These are phyloP conservation scores for Erodium maritimum DNA, from an alignment of 345 rosid species.

Conservation along the genomic window DNA sequence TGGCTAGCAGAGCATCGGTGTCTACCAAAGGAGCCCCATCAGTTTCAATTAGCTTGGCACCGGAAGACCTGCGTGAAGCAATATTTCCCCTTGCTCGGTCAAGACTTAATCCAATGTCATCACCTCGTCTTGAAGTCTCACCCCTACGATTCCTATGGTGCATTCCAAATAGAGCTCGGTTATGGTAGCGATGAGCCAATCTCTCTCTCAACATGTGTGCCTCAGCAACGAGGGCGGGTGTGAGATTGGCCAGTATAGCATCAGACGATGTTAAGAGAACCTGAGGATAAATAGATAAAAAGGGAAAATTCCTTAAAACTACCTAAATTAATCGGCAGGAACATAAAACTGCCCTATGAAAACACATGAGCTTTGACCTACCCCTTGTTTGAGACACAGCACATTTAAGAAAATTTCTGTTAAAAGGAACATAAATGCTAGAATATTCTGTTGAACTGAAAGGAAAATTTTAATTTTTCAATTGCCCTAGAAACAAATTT, in stretches of 20 bases:
- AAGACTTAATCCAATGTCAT: slow-evolving; percentile 52
- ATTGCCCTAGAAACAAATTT: no score
- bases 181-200: slow-evolving; percentile 79
- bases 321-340: no score
- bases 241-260: slow-evolving; percentile 91
- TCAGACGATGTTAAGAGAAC: slow-evolving; percentile 91
- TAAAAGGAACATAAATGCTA: no score
- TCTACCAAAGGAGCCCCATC: slow-evolving; percentile 86
- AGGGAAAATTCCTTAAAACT: no score
- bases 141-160: slow-evolving; percentile 90
- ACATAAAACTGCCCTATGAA: no score
- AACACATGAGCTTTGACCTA: no score
- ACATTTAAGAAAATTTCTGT: no score
- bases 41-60: slow-evolving; percentile 67
- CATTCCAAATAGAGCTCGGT: slow-evolving; percentile 80
- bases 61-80: slow-evolving; percentile 52
- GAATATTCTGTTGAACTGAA: no score
- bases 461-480: no score
- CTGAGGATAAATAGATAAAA: slow-evolving; percentile 25
- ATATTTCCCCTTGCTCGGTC: slow-evolving; percentile 47
- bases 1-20: slow-evolving; percentile 65
- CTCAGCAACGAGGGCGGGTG: slow-evolving; percentile 97
- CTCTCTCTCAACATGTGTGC: slow-evolving; percentile 97
- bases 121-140: slow-evolving; percentile 82
- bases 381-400: no score